Conservation (phyloP, 1,284 basidiomycete species). For the Porogramme epimiltina region DNA sequence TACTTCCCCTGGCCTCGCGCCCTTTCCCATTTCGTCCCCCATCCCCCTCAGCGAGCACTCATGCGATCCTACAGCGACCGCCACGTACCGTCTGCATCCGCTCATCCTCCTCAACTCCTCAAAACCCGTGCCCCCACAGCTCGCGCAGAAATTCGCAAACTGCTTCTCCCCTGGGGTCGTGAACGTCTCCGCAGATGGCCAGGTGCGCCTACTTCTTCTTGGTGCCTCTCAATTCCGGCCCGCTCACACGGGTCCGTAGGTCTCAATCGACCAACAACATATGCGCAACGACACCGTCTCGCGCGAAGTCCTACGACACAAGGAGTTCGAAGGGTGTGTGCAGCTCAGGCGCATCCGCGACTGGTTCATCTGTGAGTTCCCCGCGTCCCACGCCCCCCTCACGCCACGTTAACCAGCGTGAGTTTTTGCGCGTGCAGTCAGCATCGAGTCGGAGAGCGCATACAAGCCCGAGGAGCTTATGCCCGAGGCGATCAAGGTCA, state of each 20-base stretch:
- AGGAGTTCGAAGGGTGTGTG: conserved; percentile 88
- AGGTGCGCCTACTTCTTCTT: conserved; percentile 14
- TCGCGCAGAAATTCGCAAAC: conserved; percentile 76
- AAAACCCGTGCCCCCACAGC: conserved; percentile 66
- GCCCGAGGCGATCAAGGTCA: conserved; percentile 80
- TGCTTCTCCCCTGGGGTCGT: conserved; percentile 95
- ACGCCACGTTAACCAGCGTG: not conserved
- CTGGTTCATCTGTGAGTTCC: conserved; percentile 86
- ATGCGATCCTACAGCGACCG: conserved; percentile 83
- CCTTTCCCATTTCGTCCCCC: not conserved
- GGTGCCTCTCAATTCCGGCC: conserved; percentile 3
- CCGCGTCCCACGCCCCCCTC: no score
- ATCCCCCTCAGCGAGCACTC: not conserved
- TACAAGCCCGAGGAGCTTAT: conserved; percentile 87
- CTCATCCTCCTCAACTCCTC: conserved; percentile 76
- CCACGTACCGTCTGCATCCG: conserved; percentile 92
- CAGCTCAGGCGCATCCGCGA: conserved; percentile 88
- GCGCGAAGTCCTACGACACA: conserved; percentile 90
- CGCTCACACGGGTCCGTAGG: no score
- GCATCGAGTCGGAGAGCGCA: conserved; percentile 88
- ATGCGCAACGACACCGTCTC: conserved; percentile 91
- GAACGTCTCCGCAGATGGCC: conserved; percentile 49
- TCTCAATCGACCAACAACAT: conserved; percentile 61
- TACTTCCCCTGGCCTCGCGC: not conserved
- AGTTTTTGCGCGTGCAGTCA: conserved; percentile 53